Percentiles rank a stretch among this genome's conserved stretches.
Evolutionary conservation across 2,329 filamentous ascomycete genomes (phyloP).

Genomic region (Pestalotiopsis sp.): DNA sequence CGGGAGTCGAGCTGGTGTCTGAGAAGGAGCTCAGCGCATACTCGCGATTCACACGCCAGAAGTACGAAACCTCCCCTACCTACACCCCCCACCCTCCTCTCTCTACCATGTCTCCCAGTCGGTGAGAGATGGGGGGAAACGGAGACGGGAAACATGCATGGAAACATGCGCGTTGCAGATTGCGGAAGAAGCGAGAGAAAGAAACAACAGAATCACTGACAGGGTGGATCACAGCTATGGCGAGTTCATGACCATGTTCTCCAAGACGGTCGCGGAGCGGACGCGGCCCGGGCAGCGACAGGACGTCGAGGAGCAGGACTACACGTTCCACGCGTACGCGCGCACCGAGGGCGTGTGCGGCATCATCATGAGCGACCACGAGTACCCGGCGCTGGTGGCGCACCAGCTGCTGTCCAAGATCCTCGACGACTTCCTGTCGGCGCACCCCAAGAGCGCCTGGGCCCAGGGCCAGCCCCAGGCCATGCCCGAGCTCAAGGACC

Average conservation of each 20-base stretch:
- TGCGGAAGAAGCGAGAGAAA: constrained; percentile 13
- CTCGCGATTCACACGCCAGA: constrained; percentile 77
- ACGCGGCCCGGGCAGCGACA: constrained; percentile 81
- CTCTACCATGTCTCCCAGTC: not conserved
- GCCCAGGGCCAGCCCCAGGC: constrained; percentile 56
- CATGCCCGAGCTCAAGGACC: constrained; percentile 79
- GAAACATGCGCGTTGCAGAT: not conserved
- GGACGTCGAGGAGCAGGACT: constrained; percentile 81
- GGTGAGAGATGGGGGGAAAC: not conserved
- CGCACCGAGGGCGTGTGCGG: constrained; percentile 75
- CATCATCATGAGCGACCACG: constrained; percentile 76
- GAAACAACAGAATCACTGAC: not conserved
- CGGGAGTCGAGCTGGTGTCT: constrained; percentile 73
- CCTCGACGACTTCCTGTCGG: constrained; percentile 81
- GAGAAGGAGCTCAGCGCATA: constrained; percentile 80
- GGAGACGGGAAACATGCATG: not conserved
- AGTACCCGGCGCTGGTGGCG: constrained; percentile 77
- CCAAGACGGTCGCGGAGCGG: constrained; percentile 84
- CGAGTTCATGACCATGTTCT: constrained; percentile 81
- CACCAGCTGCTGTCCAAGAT: constrained; percentile 87
- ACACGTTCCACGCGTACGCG: constrained; percentile 78
- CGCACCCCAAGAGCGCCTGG: constrained; percentile 73
- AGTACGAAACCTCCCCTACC: constrained; percentile 47
- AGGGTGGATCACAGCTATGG: constrained; percentile 42
- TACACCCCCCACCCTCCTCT: not conserved